Evolutionary conservation across 441 rosid species (phyloP), one percentile per base, ranked within the genome.

Genomic region (Populus tomentosa): DNA sequence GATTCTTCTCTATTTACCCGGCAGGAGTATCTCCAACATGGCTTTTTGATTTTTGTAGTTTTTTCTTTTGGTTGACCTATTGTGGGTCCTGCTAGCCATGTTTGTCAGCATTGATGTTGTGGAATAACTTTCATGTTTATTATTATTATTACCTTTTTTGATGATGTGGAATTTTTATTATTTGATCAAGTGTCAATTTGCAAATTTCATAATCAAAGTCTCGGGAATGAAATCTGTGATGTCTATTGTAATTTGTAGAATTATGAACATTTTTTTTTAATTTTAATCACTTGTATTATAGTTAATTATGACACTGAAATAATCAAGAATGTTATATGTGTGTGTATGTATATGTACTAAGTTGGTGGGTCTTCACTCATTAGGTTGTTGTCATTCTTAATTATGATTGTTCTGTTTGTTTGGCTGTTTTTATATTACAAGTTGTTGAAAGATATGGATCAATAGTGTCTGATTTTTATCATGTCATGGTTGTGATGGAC

Each of bases 61-160:
- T 20, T 56, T n/a, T 3, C 1, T 59, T 21, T 14, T 71, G 46
- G 69, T 64, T 4, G 50, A 38, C 23, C 21, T 20, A 9, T 4
- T 1, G 63, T 53, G 32, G 65, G 50, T 24, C 8, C 61, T 38
- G 2, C 36, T 26, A 16, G 70, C 70, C 46, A 65, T 69, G 61
- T 74, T 77, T 63, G 64, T 46, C 40, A 63, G 10, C 66, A 7
- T 30, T 33, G 75, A 71, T 42, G 75, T 42, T 70, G 9, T n/a
- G 75, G 32, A 5, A 68, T 63, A n/a, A 40, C 23, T 62, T 77
- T 77, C 75, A 63, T 42, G 32, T 30, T 50, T 50, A 5, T 50
- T 13, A 50, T 50, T 50, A 50, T 50, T 50, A 16, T 14, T 1
- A 50, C 18, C 56, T 50, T 50, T 50, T 50, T 50, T 50, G 56